These are phyloP conservation scores for Prunus armeniaca DNA, from an alignment of 306 rosid genomes.

Conservation along the genomic window DNA sequence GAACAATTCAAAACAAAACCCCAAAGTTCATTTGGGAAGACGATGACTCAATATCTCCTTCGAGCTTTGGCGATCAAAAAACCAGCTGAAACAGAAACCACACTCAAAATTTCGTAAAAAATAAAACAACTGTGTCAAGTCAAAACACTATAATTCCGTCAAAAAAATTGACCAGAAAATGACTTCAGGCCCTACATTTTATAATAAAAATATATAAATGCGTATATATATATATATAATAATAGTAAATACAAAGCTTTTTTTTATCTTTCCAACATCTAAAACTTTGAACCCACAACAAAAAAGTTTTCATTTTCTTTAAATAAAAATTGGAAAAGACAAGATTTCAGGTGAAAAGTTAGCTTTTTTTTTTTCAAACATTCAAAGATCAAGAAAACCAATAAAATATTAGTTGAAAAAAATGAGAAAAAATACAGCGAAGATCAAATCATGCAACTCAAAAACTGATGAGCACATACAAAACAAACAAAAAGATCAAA, in stretches of 20 bases:
- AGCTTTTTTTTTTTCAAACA: neutral
- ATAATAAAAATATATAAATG: too few relatives aligned
- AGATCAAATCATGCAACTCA: constrained; percentile 11
- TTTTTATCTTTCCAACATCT: neutral
- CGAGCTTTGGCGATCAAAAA: constrained; percentile 33
- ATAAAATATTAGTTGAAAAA: neutral
- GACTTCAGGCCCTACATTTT: neutral
- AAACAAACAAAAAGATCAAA: neutral
- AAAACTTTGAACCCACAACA: neutral
- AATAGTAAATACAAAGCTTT: neutral
- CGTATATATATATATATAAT: neutral
- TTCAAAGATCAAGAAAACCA: constrained; percentile 14
- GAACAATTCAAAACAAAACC: neutral
- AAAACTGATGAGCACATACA: neutral
- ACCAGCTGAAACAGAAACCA: constrained; percentile 13
- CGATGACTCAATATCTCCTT: constrained; percentile 20
- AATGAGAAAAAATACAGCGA: neutral
- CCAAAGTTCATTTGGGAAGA: neutral
- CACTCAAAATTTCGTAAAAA: neutral
- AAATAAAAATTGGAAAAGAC: too few relatives aligned
- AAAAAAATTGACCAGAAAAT: neutral
- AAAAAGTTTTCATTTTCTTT: neutral
- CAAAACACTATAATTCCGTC: neutral
- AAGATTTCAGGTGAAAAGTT: neutral
- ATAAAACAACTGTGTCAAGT: neutral